Conservation (phyloP, 352 stramenopile species). For the Globisporangium cylindrosporum region DNA sequence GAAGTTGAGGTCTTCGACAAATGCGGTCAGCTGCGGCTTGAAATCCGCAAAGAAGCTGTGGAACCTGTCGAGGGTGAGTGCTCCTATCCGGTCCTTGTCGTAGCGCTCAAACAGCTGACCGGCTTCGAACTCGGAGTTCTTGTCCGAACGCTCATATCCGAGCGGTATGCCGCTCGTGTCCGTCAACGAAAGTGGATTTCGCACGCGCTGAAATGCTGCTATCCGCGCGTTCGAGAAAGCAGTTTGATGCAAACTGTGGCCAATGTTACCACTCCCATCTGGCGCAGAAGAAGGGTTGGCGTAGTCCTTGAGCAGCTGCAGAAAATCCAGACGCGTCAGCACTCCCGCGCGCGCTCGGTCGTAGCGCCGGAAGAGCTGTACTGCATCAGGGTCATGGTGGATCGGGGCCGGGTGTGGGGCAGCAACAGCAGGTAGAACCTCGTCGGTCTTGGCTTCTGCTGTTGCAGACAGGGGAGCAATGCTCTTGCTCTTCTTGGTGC, state of each 20-base stretch:
- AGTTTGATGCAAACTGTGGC: not conserved
- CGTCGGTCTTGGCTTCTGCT: not conserved
- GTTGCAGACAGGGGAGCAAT: constrained; percentile 15
- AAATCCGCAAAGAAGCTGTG: constrained; percentile 76
- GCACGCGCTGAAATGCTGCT: constrained; percentile 7
- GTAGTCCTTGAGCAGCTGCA: constrained; percentile 73
- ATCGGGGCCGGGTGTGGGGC: not conserved
- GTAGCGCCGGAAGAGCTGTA: constrained; percentile 81
- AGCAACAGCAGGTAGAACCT: not conserved
- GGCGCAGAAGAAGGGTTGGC: constrained; percentile 20
- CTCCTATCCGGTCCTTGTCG: constrained; percentile 52
- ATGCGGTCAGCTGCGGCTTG: constrained; percentile 51
- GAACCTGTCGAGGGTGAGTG: constrained; percentile 65
- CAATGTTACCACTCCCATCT: not conserved
- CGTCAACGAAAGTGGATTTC: constrained; percentile 55
- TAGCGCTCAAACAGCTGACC: constrained; percentile 83
- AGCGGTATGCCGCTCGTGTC: constrained; percentile 64
- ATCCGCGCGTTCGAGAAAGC: not conserved
- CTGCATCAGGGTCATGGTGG: constrained; percentile 52
- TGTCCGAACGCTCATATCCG: constrained; percentile 63
- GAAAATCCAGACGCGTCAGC: constrained; percentile 61
- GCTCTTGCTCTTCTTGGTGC: constrained; percentile 30
- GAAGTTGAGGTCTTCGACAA: constrained; percentile 65
- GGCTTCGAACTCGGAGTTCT: constrained; percentile 84
- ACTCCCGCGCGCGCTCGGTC: constrained; percentile 50